These are phyloP conservation scores for Picea sitchensis DNA, from an alignment of 75 land plant species.

Conservation along the genomic window DNA sequence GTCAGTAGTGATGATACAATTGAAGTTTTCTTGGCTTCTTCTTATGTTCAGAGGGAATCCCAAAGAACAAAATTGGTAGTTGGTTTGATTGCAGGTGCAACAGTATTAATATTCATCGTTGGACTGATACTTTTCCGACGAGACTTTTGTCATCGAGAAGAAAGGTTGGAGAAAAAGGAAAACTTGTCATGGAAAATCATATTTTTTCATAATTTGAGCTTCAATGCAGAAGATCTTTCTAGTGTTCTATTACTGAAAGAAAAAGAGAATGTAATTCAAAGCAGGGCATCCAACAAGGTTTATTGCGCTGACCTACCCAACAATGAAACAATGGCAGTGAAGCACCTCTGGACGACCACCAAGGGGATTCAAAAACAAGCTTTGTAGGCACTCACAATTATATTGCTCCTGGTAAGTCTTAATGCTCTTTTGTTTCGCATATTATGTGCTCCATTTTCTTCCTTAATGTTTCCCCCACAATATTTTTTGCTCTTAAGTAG, in stretches of 20 bases:
- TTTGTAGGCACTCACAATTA: no score
- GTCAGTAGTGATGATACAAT: conserved; percentile 7
- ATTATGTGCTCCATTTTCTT: no score
- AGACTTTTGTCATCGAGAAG: conserved; percentile 23
- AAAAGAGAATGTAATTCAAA: conserved; percentile 67
- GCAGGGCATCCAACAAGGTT: conserved; percentile 73
- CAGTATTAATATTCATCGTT: background rate
- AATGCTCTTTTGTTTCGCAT: no score
- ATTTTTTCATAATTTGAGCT: conserved; percentile 43
- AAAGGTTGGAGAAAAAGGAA: conserved; percentile 4
- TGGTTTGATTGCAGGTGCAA: conserved; percentile 8
- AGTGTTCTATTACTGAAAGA: conserved; percentile 38
- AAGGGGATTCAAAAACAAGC: no score
- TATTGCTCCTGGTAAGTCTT: no score
- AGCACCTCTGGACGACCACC: conserved; percentile 46
- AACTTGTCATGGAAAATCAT: conserved; percentile 37
- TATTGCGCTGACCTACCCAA: conserved; percentile 64
- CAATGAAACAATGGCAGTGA: conserved; percentile 67
- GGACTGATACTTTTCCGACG: background rate
- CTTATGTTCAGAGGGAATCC: background rate
- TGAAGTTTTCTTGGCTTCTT: background rate
- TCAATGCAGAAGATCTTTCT: conserved; percentile 50
- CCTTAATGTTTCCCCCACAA: no score
- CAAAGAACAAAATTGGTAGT: background rate
- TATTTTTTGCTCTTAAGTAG: no score